These are phyloP conservation scores for Paramecium primaurelia DNA, from an alignment of 73 alveolate species.

Conservation along the genomic window DNA sequence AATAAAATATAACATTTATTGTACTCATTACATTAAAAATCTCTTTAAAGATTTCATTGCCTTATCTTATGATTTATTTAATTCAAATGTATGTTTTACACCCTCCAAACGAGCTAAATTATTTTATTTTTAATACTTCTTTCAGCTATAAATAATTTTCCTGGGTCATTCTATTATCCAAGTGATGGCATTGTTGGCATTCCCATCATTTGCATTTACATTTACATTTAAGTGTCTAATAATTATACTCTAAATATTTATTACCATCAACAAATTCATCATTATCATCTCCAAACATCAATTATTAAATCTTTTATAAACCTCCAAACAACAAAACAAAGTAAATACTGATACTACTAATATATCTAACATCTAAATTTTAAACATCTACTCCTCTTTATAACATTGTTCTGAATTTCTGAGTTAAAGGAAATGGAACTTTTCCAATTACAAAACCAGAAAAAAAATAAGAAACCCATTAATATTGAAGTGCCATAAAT, in stretches of 20 bases:
- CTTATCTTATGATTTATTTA: background rate
- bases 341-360: slow-evolving; percentile 61
- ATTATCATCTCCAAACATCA: slow-evolving; percentile 36
- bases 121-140: background rate
- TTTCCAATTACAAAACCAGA: slow-evolving; percentile 64
- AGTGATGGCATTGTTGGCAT: slow-evolving; percentile 25
- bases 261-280: slow-evolving; percentile 29
- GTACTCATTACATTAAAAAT: background rate
- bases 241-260: background rate
- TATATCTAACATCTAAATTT: slow-evolving; percentile 70
- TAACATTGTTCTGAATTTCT: slow-evolving; percentile 67
- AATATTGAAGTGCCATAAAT: slow-evolving; percentile 52
- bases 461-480: slow-evolving; percentile 56
- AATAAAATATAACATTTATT: background rate
- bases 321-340: slow-evolving; percentile 62
- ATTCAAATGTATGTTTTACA: background rate
- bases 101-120: slow-evolving; percentile 19
- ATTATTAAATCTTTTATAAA: slow-evolving; percentile 12
- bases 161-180: slow-evolving; percentile 12
- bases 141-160: slow-evolving; percentile 18
- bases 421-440: slow-evolving; percentile 66
- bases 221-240: background rate
- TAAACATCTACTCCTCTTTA: slow-evolving; percentile 65
- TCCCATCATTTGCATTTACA: slow-evolving; percentile 12
- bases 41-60: background rate